Evolutionary conservation across 768 basidiomycete species (phyloP).

Genomic region (Mycena vitilis): DNA sequence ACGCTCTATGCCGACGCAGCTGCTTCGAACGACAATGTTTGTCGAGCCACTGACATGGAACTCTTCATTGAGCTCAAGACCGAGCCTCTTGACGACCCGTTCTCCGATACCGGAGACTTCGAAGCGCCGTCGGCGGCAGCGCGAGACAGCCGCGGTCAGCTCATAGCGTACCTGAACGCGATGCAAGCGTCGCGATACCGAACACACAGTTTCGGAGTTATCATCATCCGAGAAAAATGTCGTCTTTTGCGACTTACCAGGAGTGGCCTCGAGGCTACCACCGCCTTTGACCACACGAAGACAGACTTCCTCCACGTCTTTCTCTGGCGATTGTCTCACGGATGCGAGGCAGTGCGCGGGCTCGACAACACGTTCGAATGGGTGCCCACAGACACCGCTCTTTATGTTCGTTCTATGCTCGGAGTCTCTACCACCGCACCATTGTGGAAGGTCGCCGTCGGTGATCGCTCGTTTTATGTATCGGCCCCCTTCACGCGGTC

Average conservation of each 20-base stretch:
- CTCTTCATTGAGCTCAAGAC: slow-evolving; percentile 30
- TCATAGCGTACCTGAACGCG: slow-evolving; percentile 32
- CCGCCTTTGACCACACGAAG: slow-evolving; percentile 10
- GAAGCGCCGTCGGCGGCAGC: slow-evolving; percentile 12
- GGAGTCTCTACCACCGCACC: slow-evolving; percentile 10
- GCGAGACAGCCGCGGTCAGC: slow-evolving; percentile 17
- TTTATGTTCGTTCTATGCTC: background rate
- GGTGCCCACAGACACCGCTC: background rate
- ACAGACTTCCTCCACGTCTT: slow-evolving; percentile 3
- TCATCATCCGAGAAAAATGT: slow-evolving; percentile 22
- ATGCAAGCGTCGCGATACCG: slow-evolving; percentile 29
- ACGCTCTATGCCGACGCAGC: slow-evolving; percentile 26
- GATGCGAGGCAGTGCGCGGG: slow-evolving; percentile 22
- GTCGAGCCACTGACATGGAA: slow-evolving; percentile 29
- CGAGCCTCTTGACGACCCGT: slow-evolving; percentile 17
- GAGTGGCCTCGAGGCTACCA: slow-evolving; percentile 12
- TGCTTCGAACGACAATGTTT: background rate
- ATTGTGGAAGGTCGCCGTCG: slow-evolving; percentile 27
- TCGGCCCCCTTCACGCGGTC: slow-evolving; percentile 26
- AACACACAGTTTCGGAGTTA: slow-evolving; percentile 27
- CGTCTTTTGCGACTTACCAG: slow-evolving; percentile 23
- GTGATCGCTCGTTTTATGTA: slow-evolving; percentile 21
- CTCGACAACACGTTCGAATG: slow-evolving; percentile 24
- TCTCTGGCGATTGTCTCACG: slow-evolving; percentile 32
- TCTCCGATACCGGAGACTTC: slow-evolving; percentile 1